Percentiles rank a stretch among this genome's conserved stretches.
Evolutionary conservation across 495 filamentous ascomycete genomes (phyloP).

Genomic region (Lichenothelia convexa): DNA sequence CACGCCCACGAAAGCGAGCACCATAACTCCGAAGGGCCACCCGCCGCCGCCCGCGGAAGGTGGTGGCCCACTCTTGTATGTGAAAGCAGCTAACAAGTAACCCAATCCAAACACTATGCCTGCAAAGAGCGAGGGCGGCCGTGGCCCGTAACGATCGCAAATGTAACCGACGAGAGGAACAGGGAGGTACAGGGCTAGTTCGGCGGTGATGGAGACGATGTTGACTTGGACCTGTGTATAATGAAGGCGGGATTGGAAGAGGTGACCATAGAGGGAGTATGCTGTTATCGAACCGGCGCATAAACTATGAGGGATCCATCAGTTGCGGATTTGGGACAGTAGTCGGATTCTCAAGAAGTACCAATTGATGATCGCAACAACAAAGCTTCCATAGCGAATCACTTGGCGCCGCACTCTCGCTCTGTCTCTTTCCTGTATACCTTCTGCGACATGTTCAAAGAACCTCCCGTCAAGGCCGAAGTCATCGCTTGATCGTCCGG

Average conservation of each 20-base stretch:
- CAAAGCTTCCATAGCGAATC: slow-evolving; percentile 36
- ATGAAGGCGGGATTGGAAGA: slow-evolving; percentile 63
- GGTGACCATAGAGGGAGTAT: slow-evolving; percentile 79
- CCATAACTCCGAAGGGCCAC: slow-evolving; percentile 66
- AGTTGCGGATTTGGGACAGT: not conserved
- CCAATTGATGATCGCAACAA: slow-evolving; percentile 42
- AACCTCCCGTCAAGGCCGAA: slow-evolving; percentile 36
- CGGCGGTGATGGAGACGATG: slow-evolving; percentile 63
- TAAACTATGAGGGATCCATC: slow-evolving; percentile 26
- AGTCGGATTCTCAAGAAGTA: slow-evolving; percentile 8
- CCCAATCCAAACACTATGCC: slow-evolving; percentile 57
- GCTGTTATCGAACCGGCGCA: slow-evolving; percentile 72
- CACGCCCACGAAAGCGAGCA: slow-evolving; percentile 60
- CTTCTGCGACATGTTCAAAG: slow-evolving; percentile 40
- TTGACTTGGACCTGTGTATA: slow-evolving; percentile 90
- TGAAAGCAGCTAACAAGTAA: slow-evolving; percentile 65
- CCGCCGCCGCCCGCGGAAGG: slow-evolving; percentile 36
- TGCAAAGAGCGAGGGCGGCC: slow-evolving; percentile 52
- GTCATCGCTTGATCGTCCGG: slow-evolving; percentile 10
- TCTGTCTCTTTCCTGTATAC: slow-evolving; percentile 39
- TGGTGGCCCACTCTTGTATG: slow-evolving; percentile 48
- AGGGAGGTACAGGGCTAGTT: slow-evolving; percentile 72
- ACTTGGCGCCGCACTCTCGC: slow-evolving; percentile 31
- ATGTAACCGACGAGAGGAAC: slow-evolving; percentile 78
- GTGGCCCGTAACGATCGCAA: slow-evolving; percentile 72